These are phyloP conservation scores for Malassezia equina DNA, from an alignment of 1,284 basidiomycete genomes.

Conservation along the genomic window DNA sequence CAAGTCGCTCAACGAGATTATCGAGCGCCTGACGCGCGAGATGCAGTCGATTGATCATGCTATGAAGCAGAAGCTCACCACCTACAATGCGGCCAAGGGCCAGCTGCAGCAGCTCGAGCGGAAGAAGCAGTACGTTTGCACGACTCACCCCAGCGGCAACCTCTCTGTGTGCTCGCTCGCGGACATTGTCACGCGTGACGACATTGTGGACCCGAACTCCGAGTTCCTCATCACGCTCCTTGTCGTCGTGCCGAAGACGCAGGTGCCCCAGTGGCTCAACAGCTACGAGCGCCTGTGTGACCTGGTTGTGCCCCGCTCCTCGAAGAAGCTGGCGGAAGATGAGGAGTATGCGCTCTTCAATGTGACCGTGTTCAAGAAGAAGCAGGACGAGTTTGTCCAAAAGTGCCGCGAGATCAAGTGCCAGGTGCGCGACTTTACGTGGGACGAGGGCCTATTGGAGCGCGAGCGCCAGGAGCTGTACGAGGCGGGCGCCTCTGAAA, in stretches of 20 bases:
- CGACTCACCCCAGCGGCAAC: constrained; percentile 62
- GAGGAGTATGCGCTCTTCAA: constrained; percentile 79
- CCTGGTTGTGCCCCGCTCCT: constrained; percentile 94
- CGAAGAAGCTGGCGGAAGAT: constrained; percentile 66
- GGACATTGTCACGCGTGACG: constrained; percentile 72
- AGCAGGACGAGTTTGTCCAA: constrained; percentile 84
- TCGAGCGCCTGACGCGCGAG: constrained; percentile 66
- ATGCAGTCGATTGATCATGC: constrained; percentile 49
- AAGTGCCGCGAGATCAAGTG: constrained; percentile 96
- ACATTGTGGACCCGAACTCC: constrained; percentile 67
- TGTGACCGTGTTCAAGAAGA: constrained; percentile 81
- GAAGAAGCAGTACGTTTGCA: constrained; percentile 67
- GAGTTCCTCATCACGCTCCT: constrained; percentile 89
- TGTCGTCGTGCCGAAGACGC: constrained; percentile 84
- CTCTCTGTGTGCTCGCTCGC: constrained; percentile 76
- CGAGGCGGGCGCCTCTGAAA: constrained; percentile 73
- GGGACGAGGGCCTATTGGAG: constrained; percentile 70
- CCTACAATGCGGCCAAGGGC: constrained; percentile 89
- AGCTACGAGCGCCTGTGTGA: constrained; percentile 77
- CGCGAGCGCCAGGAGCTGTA: constrained; percentile 75
- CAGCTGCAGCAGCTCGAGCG: constrained; percentile 84
- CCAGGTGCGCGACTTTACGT: constrained; percentile 86
- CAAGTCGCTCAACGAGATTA: constrained; percentile 65
- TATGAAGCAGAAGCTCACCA: constrained; percentile 65
- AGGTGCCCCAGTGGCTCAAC: constrained; percentile 74